Conservation (phyloP, 2,329 filamentous ascomycete species). For the Tolypocladium paradoxum region DNA sequence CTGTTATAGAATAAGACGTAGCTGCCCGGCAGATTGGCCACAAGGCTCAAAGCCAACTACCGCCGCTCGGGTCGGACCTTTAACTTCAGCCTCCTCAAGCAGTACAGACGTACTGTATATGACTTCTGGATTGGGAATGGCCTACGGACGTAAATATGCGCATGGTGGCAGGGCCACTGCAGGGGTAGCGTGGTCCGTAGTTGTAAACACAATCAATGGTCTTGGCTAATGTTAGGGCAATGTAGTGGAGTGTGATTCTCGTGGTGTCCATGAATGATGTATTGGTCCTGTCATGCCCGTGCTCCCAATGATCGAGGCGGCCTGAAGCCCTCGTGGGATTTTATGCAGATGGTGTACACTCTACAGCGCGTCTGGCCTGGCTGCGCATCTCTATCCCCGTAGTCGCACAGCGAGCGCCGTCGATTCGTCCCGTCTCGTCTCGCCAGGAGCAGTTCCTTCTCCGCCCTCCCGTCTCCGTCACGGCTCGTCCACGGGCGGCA, state of each 20-base stretch:
- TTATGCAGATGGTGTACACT: neutral
- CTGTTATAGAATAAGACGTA: no score
- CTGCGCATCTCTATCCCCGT: neutral
- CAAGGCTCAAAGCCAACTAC: no score
- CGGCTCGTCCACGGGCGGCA: constrained; percentile 12
- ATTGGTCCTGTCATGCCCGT: neutral
- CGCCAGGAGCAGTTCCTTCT: no score
- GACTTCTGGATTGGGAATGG: no score
- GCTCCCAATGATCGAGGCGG: neutral
- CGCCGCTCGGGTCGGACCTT: no score
- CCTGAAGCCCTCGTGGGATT: neutral
- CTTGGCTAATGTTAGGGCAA: neutral
- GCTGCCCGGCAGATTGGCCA: no score
- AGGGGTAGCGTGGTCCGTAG: no score
- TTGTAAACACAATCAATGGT: neutral
- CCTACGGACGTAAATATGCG: no score
- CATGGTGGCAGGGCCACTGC: no score
- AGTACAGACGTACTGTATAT: no score
- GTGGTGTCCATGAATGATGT: neutral
- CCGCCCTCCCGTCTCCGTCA: neutral
- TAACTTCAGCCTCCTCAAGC: no score
- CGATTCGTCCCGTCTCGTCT: no score
- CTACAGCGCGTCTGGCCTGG: neutral
- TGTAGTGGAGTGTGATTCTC: neutral
- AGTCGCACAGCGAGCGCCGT: neutral